Percentiles rank a stretch among this genome's conserved stretches.
Evolutionary conservation across 345 rosid species (phyloP).

Genomic region (Syzygium aqueum): DNA sequence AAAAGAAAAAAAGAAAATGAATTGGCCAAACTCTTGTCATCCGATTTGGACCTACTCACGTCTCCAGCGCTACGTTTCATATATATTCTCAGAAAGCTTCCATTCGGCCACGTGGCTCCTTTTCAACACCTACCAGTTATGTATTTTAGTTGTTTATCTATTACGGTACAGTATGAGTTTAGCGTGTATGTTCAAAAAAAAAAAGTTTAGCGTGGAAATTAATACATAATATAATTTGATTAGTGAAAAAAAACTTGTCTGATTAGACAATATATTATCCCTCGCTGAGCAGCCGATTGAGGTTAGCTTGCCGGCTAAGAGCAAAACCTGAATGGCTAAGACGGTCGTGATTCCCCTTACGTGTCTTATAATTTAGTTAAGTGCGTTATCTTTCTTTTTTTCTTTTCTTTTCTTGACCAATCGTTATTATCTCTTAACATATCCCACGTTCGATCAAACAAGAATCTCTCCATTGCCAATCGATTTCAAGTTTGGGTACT

Average conservation of each 20-base stretch:
- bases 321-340: background rate
- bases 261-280: background rate
- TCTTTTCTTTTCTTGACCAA: background rate
- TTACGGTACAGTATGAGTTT: background rate
- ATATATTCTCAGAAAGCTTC: background rate
- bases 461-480: background rate
- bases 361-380: background rate
- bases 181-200: too few species aligned
- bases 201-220: background rate
- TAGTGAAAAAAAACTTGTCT: background rate
- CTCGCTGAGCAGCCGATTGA: background rate
- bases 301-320: background rate
- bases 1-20: background rate
- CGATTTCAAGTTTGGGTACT: background rate
- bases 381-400: background rate
- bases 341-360: background rate
- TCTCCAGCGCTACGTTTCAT: background rate
- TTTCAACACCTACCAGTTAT: too few species aligned
- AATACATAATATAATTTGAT: background rate
- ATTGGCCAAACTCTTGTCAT: background rate
- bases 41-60: background rate
- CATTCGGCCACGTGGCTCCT: background rate
- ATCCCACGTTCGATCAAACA: background rate
- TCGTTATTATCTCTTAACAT: background rate
- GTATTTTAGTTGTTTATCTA: too few species aligned